phyloP scores from a whole-genome alignment of 257 asterid genomes.

The Nicotiana undulata region DNA sequence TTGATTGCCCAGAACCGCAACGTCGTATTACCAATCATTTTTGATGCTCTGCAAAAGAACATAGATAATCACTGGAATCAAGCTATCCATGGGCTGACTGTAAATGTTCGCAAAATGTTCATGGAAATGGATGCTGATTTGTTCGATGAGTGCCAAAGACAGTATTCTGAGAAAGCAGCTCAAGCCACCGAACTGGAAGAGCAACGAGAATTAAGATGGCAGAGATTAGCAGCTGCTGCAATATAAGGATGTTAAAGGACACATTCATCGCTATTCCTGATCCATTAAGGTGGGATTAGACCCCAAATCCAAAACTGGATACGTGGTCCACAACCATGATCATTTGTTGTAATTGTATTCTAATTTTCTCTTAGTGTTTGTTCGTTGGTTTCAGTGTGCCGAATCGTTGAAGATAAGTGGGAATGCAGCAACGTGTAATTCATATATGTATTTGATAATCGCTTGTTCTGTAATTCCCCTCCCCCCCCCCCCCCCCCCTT shows the following conservation, averaged over 20 bases:
- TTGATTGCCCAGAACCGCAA: conserved; percentile 32
- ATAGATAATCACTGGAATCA: conserved; percentile 36
- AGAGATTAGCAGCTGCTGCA: conserved; percentile 28
- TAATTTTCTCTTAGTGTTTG: conserved; percentile 13
- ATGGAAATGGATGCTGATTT: conserved; percentile 34
- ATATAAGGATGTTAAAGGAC: conserved; percentile 7
- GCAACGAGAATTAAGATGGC: conserved; percentile 29
- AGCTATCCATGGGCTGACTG: conserved; percentile 32
- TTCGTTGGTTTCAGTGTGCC: conserved; percentile 21
- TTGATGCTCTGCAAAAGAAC: conserved; percentile 35
- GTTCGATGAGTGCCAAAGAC: conserved; percentile 36
- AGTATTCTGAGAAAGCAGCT: conserved; percentile 21
- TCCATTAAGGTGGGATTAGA: not conserved
- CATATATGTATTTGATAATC: conserved; percentile 31
- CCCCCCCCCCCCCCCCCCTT: conserved; percentile 8
- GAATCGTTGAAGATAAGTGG: conserved; percentile 18
- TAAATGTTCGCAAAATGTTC: conserved; percentile 37
- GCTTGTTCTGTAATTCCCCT: conserved; percentile 14
- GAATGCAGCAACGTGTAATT: conserved; percentile 39
- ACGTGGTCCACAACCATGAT: not conserved
- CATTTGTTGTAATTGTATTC: conserved; percentile 24
- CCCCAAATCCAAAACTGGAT: not conserved
- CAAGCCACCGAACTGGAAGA: conserved; percentile 18
- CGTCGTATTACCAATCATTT: conserved; percentile 30
- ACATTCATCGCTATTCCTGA: not conserved